Evolutionary conservation across 805 yeast genomes (phyloP).

Genomic region (Maudiozyma serrabonitensis): DNA sequence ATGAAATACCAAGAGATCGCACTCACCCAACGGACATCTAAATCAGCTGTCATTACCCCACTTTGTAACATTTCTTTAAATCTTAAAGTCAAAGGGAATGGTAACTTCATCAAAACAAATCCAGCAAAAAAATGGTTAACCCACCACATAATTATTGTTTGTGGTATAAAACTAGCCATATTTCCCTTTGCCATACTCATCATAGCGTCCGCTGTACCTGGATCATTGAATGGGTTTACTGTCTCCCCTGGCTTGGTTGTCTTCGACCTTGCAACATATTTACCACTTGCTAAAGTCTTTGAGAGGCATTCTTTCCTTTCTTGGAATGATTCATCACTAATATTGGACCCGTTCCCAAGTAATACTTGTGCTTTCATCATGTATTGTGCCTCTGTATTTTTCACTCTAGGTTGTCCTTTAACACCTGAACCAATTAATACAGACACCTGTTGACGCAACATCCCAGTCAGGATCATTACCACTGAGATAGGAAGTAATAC

Average conservation of each 20-base stretch:
- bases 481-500: constrained; percentile 81
- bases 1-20: constrained; percentile 95
- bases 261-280: constrained; percentile 38
- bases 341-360: constrained; percentile 41
- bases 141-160: constrained; percentile 93
- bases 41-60: constrained; percentile 73
- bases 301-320: constrained; percentile 41
- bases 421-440: constrained; percentile 49
- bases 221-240: constrained; percentile 60
- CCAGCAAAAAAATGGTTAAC: constrained; percentile 90
- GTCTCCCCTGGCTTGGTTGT: constrained; percentile 32
- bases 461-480: constrained; percentile 83
- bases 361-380: constrained; percentile 51
- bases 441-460: constrained; percentile 62
- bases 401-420: constrained; percentile 41
- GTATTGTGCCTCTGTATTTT: constrained; percentile 54
- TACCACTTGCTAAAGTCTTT: constrained; percentile 41
- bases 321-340: constrained; percentile 45
- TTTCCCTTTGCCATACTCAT: constrained; percentile 72
- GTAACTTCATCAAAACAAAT: constrained; percentile 75
- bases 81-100: constrained; percentile 82
- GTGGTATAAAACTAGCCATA: constrained; percentile 78
- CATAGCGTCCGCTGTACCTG: constrained; percentile 61
- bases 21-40: constrained; percentile 87
- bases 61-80: constrained; percentile 89